Evolutionary conservation across 2,329 filamentous ascomycete genomes (phyloP), one percentile per base, ranked within the genome.

Genomic region (Colletotrichum liriopes): DNA sequence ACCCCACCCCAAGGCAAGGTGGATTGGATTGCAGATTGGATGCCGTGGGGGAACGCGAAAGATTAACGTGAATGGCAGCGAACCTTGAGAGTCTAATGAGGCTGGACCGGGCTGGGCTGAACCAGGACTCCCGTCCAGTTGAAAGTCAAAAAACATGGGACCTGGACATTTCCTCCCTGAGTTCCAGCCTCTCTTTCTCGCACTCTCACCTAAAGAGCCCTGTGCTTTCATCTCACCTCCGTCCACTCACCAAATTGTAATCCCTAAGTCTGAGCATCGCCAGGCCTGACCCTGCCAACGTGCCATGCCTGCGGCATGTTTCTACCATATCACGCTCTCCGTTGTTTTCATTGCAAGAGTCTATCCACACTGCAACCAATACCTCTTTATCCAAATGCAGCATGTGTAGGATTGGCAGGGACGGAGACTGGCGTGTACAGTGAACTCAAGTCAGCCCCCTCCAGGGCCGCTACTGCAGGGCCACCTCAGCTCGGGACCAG

Each of bases 21-120:
- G 12, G 47, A 43, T 43, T 43, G 14, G 3, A 43, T 55, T 55
- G 29, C 29, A 11, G 16, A 23, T 18, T 41, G 37, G 35, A 26
- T 55, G 49, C 18, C 16, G 26, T 26, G 26, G 32, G 55, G 35
- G n/a, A 58, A 58, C 35, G 20, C 26, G 35, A 23, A 59, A 41
- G 37, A 56, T 9, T 18, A 5, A 49, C n/a, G 12, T 18, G 26
- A 60, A 43, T 35, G 56, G 54, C 26, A 14, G 35, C n/a, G 37
- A 26, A 52, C n/a, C 41, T 52, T 26, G 43, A 54, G 26, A 35
- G 47, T 47, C 29, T 52, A 51, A 20, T 39, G 37, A 39, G 12
- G 12, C 39, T 61, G 62, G 39, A 45, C 39, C 59, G 37, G 45
- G 37, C 69, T 54, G 29, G 32, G 66, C 61, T 67, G 56, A 56